Percentiles rank a stretch among this genome's conserved stretches.
These are phyloP conservation scores for Fennellomyces sp. DNA, from an alignment of 371 early-diverging fungal species.

Conservation along the genomic window DNA sequence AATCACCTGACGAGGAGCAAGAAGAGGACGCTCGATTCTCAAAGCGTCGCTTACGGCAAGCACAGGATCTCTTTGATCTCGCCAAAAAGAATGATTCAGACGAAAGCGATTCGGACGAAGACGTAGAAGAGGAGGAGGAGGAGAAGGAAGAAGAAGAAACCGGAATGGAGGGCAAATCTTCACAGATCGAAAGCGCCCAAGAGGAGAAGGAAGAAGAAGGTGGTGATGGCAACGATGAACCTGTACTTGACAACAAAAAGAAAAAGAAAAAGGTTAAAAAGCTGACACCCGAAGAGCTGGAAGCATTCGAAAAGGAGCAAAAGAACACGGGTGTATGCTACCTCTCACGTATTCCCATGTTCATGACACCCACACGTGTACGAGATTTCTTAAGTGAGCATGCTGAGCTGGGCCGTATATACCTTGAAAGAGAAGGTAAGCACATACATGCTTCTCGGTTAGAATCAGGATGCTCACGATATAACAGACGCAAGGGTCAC, in stretches of 20 bases:
- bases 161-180: no score
- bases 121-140: slow-evolving; percentile 34
- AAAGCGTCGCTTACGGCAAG: slow-evolving; percentile 18
- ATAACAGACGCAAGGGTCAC: neutral
- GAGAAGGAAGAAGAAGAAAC: slow-evolving; percentile 26
- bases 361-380: slow-evolving; percentile 87
- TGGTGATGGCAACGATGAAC: slow-evolving; percentile 6
- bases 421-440: slow-evolving; percentile 85
- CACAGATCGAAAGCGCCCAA: no score
- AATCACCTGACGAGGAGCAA: slow-evolving; percentile 21
- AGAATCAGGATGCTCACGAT: neutral
- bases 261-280: slow-evolving; percentile 60
- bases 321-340: slow-evolving; percentile 89
- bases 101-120: slow-evolving; percentile 25
- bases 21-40: slow-evolving; percentile 33
- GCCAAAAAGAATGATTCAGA: slow-evolving; percentile 11
- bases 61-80: slow-evolving; percentile 6
- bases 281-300: slow-evolving; percentile 70
- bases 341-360: slow-evolving; percentile 88
- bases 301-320: slow-evolving; percentile 70
- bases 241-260: slow-evolving; percentile 19
- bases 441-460: neutral
- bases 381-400: slow-evolving; percentile 70
- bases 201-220: slow-evolving; percentile 5
- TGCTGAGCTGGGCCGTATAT: slow-evolving; percentile 86